Evolutionary conservation across 441 rosid species (phyloP).

Genomic region (Pelargonium cotyledonis): DNA sequence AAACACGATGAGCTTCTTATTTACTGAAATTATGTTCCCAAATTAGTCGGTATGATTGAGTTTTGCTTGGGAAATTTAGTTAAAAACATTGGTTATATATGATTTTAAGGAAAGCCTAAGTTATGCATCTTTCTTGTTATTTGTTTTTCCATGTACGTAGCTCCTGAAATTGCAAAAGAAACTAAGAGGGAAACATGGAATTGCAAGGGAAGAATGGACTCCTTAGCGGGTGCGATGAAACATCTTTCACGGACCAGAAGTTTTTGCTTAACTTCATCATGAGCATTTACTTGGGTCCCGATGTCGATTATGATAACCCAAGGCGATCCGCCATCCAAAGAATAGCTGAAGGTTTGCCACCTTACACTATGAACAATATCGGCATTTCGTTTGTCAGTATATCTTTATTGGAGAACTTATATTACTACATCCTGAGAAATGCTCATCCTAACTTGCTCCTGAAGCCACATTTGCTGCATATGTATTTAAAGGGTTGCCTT

Average conservation of each 20-base stretch:
- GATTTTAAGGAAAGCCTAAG: background rate
- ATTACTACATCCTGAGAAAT: conserved; percentile 39
- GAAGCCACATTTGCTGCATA: conserved; percentile 27
- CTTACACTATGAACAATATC: conserved; percentile 43
- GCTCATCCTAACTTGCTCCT: conserved; percentile 36
- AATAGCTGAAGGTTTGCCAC: conserved; percentile 38
- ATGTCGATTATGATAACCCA: conserved; percentile 53
- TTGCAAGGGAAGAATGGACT: conserved; percentile 9
- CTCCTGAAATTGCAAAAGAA: background rate
- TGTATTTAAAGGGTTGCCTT: conserved; percentile 41
- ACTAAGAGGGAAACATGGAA: conserved; percentile 22
- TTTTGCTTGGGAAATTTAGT: too few relatives aligned
- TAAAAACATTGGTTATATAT: background rate
- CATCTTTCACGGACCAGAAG: conserved; percentile 32
- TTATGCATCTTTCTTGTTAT: background rate
- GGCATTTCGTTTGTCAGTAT: conserved; percentile 42
- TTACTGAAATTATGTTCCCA: too few relatives aligned
- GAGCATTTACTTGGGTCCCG: conserved; percentile 59
- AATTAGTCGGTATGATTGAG: too few relatives aligned
- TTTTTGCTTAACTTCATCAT: conserved; percentile 55
- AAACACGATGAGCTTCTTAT: too few relatives aligned
- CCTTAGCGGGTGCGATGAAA: conserved; percentile 3
- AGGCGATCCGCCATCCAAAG: conserved; percentile 49
- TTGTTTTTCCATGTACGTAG: background rate
- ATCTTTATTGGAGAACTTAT: conserved; percentile 44